Conservation (phyloP, 2,329 filamentous ascomycete genomes). For the Coccinonectria pachysandricola region DNA sequence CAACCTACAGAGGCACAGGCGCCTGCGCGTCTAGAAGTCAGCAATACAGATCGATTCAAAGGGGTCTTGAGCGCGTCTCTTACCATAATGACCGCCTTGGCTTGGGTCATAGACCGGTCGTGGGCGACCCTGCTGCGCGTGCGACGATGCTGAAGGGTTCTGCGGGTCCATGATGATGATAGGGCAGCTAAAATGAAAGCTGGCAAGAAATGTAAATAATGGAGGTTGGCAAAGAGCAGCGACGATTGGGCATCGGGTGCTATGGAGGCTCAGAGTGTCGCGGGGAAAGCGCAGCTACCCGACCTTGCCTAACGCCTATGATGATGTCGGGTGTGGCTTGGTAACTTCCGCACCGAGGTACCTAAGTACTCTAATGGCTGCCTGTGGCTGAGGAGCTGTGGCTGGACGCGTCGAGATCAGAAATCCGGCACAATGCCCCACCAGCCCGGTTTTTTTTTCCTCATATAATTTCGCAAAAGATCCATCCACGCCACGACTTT, state of each 20-base stretch:
- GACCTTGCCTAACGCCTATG: too few species aligned
- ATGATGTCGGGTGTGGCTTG: too few species aligned
- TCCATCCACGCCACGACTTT: too few species aligned
- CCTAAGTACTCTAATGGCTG: constrained; percentile 1
- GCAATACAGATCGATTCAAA: too few species aligned
- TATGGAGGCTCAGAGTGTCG: constrained; percentile 3
- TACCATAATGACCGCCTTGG: constrained; percentile 72
- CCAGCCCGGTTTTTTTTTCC: constrained; percentile 8
- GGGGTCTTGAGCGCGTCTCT: too few species aligned
- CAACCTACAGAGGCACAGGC: constrained; percentile 35
- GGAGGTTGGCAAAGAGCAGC: constrained; percentile 10
- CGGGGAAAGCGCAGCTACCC: constrained; percentile 3
- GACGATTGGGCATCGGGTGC: constrained; percentile 16
- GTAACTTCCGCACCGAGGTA: neutral
- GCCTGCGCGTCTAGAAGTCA: constrained; percentile 24
- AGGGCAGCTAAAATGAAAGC: too few species aligned
- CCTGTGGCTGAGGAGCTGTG: neutral
- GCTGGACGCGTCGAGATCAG: neutral
- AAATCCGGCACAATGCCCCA: constrained; percentile 2
- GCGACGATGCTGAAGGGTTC: constrained; percentile 39
- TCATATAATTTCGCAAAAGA: too few species aligned
- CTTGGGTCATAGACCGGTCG: constrained; percentile 61
- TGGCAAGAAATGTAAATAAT: constrained; percentile 6
- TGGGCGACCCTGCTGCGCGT: constrained; percentile 47
- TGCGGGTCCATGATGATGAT: constrained; percentile 28